A percentile compares a stretch with the other conserved stretches of the same genome.
These are phyloP conservation scores for Penicillium bovifimosum DNA, from an alignment of 495 filamentous ascomycete species.

Conservation along the genomic window DNA sequence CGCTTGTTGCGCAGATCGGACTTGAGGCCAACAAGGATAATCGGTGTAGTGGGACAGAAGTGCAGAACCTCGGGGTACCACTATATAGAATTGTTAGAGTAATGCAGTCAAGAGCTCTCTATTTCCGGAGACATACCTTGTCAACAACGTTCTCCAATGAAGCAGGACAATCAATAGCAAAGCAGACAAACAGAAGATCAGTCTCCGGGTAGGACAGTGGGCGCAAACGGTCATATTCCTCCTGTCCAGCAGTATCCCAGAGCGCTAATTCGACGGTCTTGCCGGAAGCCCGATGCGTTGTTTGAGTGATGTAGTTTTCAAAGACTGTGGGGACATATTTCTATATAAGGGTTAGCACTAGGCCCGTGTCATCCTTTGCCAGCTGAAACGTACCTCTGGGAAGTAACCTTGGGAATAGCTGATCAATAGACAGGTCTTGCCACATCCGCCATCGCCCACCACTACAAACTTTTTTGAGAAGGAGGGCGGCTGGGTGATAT, in stretches of 20 bases:
- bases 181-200: conserved; percentile 96
- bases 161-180: conserved; percentile 97
- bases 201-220: conserved; percentile 97
- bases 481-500: conserved; percentile 79
- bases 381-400: conserved; percentile 66
- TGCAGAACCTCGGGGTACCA: conserved; percentile 99
- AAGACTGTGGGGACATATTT: conserved; percentile 99
- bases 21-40: conserved; percentile 93
- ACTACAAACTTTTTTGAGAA: conserved; percentile 99
- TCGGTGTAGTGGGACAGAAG: conserved; percentile 94
- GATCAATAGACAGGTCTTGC: conserved; percentile 97
- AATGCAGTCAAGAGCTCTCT: background rate
- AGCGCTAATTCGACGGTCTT: conserved; percentile 94
- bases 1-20: conserved; percentile 92
- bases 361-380: background rate
- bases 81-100: conserved; percentile 40
- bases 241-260: conserved; percentile 98
- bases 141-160: conserved; percentile 98
- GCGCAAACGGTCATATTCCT: conserved; percentile 94
- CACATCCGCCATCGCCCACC: conserved; percentile 95
- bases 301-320: conserved; percentile 99
- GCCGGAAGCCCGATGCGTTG: conserved; percentile 74
- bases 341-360: conserved; percentile 40
- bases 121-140: conserved; percentile 63
- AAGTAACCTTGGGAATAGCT: conserved; percentile 98